A percentile compares a stretch with the other conserved stretches of the same genome.
Evolutionary conservation across 1,284 basidiomycete species (phyloP).

Genomic region (Heterobasidion parviporum): DNA sequence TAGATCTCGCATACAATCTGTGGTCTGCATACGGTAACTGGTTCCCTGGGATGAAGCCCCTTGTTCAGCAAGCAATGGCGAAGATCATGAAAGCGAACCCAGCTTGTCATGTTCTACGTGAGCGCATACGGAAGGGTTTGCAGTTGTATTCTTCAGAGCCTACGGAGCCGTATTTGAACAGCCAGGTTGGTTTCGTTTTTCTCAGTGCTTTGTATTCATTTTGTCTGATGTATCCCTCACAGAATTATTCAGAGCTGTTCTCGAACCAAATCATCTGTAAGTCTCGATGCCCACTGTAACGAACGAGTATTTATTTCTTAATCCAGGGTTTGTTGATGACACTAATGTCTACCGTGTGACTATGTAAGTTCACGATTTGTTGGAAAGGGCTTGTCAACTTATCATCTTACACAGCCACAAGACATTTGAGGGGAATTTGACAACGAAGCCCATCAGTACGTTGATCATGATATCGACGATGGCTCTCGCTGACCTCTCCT

Average conservation of each 20-base stretch:
- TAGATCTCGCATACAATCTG: conserved; percentile 97
- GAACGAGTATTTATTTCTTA: too few relatives aligned
- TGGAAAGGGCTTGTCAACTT: background rate
- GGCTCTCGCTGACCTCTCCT: background rate
- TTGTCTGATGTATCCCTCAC: conserved; percentile 5
- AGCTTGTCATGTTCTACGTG: conserved; percentile 94
- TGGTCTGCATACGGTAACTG: conserved; percentile 99
- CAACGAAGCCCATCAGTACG: conserved; percentile 96
- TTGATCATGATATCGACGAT: conserved; percentile 1
- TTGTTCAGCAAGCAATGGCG: conserved; percentile 98
- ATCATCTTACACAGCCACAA: conserved; percentile 60
- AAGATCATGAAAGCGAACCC: conserved; percentile 99
- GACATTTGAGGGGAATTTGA: conserved; percentile 99
- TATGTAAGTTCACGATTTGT: conserved; percentile 46
- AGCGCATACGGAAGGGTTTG: conserved; percentile 97
- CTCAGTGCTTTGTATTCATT: conserved; percentile 13
- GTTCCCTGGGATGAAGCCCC: conserved; percentile 98
- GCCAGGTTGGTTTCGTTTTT: conserved; percentile 42
- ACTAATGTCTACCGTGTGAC: conserved; percentile 99
- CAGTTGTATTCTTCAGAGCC: conserved; percentile 99
- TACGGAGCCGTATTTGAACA: conserved; percentile 98
- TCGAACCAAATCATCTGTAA: conserved; percentile 98
- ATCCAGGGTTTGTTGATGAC: conserved; percentile 91
- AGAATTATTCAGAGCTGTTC: conserved; percentile 96
- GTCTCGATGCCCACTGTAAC: conserved; percentile 15